Conservation (phyloP, 768 basidiomycete species). For the Leucocoprinus birnbaumii region DNA sequence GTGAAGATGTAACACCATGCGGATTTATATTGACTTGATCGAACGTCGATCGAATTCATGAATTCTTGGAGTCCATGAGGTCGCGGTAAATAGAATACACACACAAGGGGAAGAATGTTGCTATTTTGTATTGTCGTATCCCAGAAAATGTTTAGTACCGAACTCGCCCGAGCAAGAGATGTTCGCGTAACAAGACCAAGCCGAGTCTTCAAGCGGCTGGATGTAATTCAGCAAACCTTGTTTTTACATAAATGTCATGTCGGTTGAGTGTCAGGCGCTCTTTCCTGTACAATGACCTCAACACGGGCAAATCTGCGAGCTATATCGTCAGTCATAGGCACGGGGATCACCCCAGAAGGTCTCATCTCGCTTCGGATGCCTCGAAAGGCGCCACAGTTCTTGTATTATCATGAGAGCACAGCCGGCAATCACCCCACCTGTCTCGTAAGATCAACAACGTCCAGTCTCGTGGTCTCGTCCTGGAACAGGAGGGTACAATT, state of each 20-base stretch:
- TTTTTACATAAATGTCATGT: no score
- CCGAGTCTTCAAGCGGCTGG: no score
- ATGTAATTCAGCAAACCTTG: no score
- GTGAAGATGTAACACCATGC: background rate
- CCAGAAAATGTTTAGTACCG: background rate
- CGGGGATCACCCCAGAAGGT: constrained; percentile 9
- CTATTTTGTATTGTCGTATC: background rate
- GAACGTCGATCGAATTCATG: background rate
- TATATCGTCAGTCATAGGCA: background rate
- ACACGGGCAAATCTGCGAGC: background rate
- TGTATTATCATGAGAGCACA: constrained; percentile 3
- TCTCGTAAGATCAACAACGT: constrained; percentile 7
- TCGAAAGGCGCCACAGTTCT: constrained; percentile 5
- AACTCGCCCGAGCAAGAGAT: no score
- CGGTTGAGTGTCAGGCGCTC: background rate
- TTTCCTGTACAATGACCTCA: background rate
- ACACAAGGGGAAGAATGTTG: background rate
- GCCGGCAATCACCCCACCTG: constrained; percentile 13
- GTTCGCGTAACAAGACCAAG: no score
- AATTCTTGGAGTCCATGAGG: background rate
- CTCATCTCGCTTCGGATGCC: constrained; percentile 9
- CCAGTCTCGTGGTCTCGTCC: constrained; percentile 1
- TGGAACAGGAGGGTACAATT: background rate
- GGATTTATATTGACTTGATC: constrained; percentile 1
- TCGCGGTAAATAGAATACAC: background rate